These are phyloP conservation scores for Amanita phalloides DNA, from an alignment of 768 basidiomycete genomes.

Conservation along the genomic window DNA sequence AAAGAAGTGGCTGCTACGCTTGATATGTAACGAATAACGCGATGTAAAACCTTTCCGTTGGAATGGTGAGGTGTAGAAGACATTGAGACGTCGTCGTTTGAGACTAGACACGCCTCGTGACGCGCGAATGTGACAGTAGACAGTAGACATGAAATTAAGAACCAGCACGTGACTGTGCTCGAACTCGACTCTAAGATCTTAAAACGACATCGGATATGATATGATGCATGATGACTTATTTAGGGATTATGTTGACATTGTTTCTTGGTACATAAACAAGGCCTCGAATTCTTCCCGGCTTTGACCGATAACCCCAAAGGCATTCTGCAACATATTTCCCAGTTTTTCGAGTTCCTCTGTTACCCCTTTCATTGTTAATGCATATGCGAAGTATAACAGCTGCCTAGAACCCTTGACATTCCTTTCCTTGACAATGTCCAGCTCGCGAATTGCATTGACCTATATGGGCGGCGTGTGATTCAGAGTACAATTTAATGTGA, in stretches of 20 bases:
- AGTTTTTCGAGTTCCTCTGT: constrained; percentile 81
- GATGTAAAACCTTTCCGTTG: constrained; percentile 38
- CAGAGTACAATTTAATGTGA: neutral
- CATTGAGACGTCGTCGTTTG: neutral
- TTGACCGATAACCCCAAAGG: constrained; percentile 90
- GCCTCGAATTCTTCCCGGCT: constrained; percentile 74
- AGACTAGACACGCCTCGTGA: neutral
- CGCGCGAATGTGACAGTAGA: too few relatives aligned
- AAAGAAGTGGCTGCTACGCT: constrained; percentile 72
- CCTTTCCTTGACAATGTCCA: constrained; percentile 83
- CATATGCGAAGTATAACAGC: constrained; percentile 90
- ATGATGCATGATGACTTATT: too few relatives aligned
- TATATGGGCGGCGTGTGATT: constrained; percentile 14
- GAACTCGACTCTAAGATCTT: too few relatives aligned
- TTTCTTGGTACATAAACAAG: constrained; percentile 39
- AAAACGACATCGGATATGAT: too few relatives aligned
- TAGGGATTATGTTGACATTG: neutral
- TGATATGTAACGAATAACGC: constrained; percentile 60
- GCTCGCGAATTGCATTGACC: constrained; percentile 73
- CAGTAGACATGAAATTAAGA: too few relatives aligned
- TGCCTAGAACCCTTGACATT: constrained; percentile 76
- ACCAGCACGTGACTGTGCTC: too few relatives aligned
- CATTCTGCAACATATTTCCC: constrained; percentile 72
- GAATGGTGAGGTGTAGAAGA: neutral
- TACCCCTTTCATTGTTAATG: constrained; percentile 88